Base-by-base conservation (phyloP, 2,329 filamentous ascomycete genomes). In the Fusarium buharicum region DNA sequence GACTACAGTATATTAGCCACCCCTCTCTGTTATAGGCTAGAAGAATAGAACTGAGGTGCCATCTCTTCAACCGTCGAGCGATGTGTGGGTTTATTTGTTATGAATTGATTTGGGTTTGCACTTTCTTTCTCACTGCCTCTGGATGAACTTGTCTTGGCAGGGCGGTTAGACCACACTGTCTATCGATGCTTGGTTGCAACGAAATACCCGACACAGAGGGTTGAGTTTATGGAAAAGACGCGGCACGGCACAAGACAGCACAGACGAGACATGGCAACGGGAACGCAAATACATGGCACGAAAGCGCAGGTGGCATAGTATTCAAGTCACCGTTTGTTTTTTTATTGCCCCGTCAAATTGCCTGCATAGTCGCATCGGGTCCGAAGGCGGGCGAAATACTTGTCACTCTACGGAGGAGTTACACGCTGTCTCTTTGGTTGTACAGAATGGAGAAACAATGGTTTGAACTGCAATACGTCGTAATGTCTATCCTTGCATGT, bases 21-120 rank as follows among this genome's bases (percentile, higher is more conserved):
- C 59, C 59, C 59, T 55, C 24, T 52, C 48, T 50, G 37, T 44
- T 59, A 31, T 40, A 12, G 59, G 54, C 41, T 55, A 64, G 45
- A 28, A 20, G 22, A 54, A 36, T 43, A 22, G 13, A n/a, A 36
- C 18, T 37, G 34, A 45, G 39, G 28, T 45, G 47, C 48, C 27
- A 54, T 45, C 43, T 33, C 33, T 52, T 60, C 59, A 60, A 60
- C 59, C 22, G 54, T 55, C 44, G n/a, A 60, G 11, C 28, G 33
- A 43, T 47, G 54, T 60, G 59, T 60, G 50, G 31, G 31, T 53
- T 58, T 38, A 22, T 22, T 37, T 58, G n/a, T 14, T 28, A 14
- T 48, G 24, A 36, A 36, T 33, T 34, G 30, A 40, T 44, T 55
- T 43, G 18, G 20, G 4, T 30, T 57, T 28, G n/a, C 22, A 17